Evolutionary conservation across 768 basidiomycete genomes (phyloP).

Genomic region (Lactarius sanguifluus): DNA sequence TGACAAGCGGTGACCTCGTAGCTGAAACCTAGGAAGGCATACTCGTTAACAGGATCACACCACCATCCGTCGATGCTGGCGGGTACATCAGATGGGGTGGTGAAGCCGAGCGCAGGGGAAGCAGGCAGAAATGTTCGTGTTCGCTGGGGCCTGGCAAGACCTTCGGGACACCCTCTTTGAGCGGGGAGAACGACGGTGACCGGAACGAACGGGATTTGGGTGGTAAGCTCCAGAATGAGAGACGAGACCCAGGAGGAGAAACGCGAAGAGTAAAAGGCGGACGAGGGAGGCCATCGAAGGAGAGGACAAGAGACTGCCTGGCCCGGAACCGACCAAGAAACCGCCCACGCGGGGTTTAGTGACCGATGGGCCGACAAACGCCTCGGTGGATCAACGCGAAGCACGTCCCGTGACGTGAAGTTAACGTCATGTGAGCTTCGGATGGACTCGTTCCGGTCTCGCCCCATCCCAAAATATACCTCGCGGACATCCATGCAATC

Average conservation of each 20-base stretch:
- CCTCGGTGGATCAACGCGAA: background rate
- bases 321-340: background rate
- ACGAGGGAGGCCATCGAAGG: background rate
- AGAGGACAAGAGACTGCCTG: background rate
- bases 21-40: constrained; percentile 74
- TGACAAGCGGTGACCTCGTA: constrained; percentile 67
- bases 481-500: background rate
- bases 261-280: background rate
- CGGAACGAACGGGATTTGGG: background rate
- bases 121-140: constrained; percentile 30
- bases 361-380: background rate
- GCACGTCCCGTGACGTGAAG: background rate
- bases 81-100: constrained; percentile 54
- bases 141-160: constrained; percentile 1
- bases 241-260: background rate
- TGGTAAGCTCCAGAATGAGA: background rate
- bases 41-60: constrained; percentile 62
- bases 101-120: constrained; percentile 47
- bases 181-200: background rate
- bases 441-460: background rate
- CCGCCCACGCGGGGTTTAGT: background rate
- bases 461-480: background rate
- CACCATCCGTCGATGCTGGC: constrained; percentile 39
- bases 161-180: constrained; percentile 6
- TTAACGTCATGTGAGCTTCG: constrained; percentile 3